phyloP scores from a whole-genome alignment of 2,329 filamentous ascomycete species.

The Epichloe brachyelytri region DNA sequence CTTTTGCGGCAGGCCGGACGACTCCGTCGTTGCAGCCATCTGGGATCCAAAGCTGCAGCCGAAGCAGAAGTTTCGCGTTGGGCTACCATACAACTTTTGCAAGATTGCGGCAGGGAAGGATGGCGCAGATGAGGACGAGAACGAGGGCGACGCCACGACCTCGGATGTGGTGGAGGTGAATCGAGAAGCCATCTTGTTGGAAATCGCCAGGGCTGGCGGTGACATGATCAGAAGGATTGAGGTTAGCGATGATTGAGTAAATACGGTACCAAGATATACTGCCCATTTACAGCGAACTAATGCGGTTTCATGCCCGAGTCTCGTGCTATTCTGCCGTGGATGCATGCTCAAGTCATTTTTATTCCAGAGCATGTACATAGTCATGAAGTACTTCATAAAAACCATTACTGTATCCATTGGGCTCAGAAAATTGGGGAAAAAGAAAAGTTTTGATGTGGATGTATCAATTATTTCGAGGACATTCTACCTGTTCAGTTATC shows the following conservation, averaged over 20 bases:
- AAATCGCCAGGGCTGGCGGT: conserved; percentile 57
- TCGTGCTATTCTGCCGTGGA: no score
- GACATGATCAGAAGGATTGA: conserved; percentile 59
- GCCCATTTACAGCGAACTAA: no score
- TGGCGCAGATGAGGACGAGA: conserved; percentile 22
- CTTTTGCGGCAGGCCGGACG: conserved; percentile 56
- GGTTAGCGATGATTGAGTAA: conserved; percentile 13
- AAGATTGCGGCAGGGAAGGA: conserved; percentile 10
- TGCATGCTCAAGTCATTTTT: no score
- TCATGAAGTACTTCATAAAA: no score
- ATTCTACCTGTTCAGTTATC: conserved; percentile 8
- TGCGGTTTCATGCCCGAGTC: no score
- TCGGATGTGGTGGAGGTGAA: conserved; percentile 48
- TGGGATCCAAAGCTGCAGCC: conserved; percentile 42
- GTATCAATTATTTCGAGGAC: not conserved
- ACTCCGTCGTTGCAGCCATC: conserved; percentile 40
- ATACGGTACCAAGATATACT: no score
- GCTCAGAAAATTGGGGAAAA: no score
- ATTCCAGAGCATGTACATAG: not conserved
- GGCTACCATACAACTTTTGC: conserved; percentile 49
- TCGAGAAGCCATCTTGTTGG: conserved; percentile 51
- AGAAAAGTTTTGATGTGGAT: not conserved
- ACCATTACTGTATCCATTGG: no score
- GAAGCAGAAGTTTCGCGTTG: conserved; percentile 53
- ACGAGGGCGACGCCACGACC: not conserved